Evolutionary conservation across 2,329 filamentous ascomycete species (phyloP), one percentile per base, ranked within the genome.

Genomic region (Metarhizium album): DNA sequence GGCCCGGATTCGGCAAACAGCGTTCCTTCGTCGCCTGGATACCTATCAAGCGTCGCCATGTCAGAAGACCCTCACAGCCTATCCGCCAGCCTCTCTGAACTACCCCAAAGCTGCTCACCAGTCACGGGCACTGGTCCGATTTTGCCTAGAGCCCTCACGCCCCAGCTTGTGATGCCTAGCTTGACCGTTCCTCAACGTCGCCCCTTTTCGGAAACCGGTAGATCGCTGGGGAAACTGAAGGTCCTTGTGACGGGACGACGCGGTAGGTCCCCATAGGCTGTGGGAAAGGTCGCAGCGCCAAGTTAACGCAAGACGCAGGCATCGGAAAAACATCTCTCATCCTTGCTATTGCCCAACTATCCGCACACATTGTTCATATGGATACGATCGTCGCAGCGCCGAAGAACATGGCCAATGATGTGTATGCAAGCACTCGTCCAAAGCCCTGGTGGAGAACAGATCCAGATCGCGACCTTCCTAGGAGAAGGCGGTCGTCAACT

Each of bases 151-250:
- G 42, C 24, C 45, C 46, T 59, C 54, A 75, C 73, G 40, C 85
- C 86, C 23, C 90, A 97, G 66, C 77, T 98, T n/a, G 87, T 98
- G 53, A 98, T 98, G 93, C 93, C 93, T 4, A 95, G 90, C 62
- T 84, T 98, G 60, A 83, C 81, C 54, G 93, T 98, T 80, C 91
- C 93, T 3, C 86, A 82, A 54, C 82, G 93, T 47, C 79, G 90
- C 48, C 90, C 90, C 0, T 97, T 97, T 65, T 96, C 93, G 0
- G 82, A 86, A n/a, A 79, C 79, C 45, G 93, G 93, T 16, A 91
- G 86, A 69, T 78, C 77, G 33, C 79, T 97, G 64, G 91, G 91
- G 1, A 84, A 88, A 59, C 74, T 97, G 50, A 97, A 95, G 70
- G 73, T 97, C n/a, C 74, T 97, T 56, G 74, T 97, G 50, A 86